phyloP scores from a whole-genome alignment of 2,329 filamentous ascomycete species.

The Pseudocercospora crystallina region DNA sequence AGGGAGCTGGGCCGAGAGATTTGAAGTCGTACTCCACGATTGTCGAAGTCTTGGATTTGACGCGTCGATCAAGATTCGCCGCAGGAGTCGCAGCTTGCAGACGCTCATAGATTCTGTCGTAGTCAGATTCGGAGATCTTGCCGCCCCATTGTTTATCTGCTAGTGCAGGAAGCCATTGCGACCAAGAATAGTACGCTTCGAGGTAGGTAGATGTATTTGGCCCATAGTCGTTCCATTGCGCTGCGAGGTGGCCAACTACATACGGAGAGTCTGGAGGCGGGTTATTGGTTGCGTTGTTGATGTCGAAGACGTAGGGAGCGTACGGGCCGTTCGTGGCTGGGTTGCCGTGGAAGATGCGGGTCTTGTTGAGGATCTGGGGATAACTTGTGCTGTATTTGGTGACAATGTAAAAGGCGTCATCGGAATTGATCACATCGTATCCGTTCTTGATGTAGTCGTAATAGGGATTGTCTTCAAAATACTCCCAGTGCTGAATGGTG shows the following conservation, averaged over 20 bases:
- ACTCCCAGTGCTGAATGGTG: conserved; percentile 58
- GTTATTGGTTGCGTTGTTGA: conserved; percentile 50
- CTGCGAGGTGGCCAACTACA: conserved; percentile 51
- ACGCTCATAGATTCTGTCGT: conserved; percentile 38
- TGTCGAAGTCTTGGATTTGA: conserved; percentile 38
- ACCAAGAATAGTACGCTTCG: conserved; percentile 55
- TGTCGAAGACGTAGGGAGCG: conserved; percentile 54
- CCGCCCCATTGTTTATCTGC: conserved; percentile 57
- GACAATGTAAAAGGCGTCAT: conserved; percentile 55
- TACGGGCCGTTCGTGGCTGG: conserved; percentile 43
- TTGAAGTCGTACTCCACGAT: conserved; percentile 41
- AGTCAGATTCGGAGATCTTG: conserved; percentile 43
- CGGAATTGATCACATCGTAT: conserved; percentile 55
- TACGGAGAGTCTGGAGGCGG: conserved; percentile 40
- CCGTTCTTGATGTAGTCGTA: conserved; percentile 45
- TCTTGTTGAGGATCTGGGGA: conserved; percentile 48
- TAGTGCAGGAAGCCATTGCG: conserved; percentile 52
- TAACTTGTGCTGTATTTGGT: conserved; percentile 51
- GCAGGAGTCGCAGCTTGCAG: conserved; percentile 46
- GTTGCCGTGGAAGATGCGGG: conserved; percentile 49
- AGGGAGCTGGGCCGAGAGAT: neutral
- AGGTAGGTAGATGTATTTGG: conserved; percentile 52
- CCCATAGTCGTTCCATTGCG: conserved; percentile 58
- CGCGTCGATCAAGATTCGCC: conserved; percentile 52
- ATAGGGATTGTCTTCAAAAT: conserved; percentile 54